phyloP scores from a whole-genome alignment of 208 protist genomes.

The Leishmania lainsoni region DNA sequence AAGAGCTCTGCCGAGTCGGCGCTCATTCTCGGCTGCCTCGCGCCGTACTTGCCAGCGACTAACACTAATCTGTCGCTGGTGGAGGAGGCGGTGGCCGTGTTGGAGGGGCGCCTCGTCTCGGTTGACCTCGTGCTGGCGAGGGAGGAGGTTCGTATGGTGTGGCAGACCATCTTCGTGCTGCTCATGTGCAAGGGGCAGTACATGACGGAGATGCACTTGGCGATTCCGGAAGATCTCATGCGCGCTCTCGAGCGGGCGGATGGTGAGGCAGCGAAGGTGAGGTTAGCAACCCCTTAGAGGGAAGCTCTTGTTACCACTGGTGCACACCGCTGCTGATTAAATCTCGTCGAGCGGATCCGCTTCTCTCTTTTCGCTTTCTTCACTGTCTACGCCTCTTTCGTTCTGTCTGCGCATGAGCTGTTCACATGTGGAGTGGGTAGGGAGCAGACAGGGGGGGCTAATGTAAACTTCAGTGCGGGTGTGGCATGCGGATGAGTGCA shows the following conservation, averaged over 20 bases:
- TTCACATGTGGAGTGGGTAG: neutral
- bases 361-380: neutral
- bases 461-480: neutral
- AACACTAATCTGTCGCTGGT: slow-evolving; percentile 33
- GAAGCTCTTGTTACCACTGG: neutral
- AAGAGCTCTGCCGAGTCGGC: slow-evolving; percentile 56
- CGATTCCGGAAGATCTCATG: slow-evolving; percentile 34
- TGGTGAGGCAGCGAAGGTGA: slow-evolving; percentile 19
- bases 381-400: neutral
- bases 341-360: neutral
- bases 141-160: slow-evolving; percentile 80
- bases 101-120: slow-evolving; percentile 52
- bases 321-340: neutral
- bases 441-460: neutral
- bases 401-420: neutral
- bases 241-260: slow-evolving; percentile 16
- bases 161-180: slow-evolving; percentile 78
- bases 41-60: slow-evolving; percentile 58
- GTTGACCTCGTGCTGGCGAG: slow-evolving; percentile 63
- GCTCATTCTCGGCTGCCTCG: slow-evolving; percentile 75
- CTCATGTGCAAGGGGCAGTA: slow-evolving; percentile 77
- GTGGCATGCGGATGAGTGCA: neutral
- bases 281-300: slow-evolving; percentile 1
- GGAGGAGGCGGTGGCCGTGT: slow-evolving; percentile 26
- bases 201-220: slow-evolving; percentile 51